phyloP scores from a whole-genome alignment of 202 grass and related monocot species.

The Zizania palustris region DNA sequence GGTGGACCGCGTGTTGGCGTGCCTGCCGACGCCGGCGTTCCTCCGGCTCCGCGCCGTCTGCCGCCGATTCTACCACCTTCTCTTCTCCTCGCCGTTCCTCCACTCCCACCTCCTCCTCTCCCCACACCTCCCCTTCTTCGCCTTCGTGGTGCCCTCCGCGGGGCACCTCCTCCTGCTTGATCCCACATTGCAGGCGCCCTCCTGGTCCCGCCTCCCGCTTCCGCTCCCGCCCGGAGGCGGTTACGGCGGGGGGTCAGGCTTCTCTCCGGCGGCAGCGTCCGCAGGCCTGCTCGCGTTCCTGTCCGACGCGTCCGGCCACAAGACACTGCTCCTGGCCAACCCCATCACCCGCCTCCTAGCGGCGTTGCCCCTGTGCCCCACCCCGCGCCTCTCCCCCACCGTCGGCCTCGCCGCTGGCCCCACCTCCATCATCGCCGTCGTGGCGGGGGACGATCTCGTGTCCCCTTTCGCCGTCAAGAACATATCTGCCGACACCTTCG shows the following conservation, averaged over 20 bases:
- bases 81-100: conserved; percentile 89
- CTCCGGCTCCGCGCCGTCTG: conserved; percentile 77
- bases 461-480: conserved; percentile 98
- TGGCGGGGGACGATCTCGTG: conserved; percentile 82
- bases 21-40: conserved; percentile 73
- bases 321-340: conserved; percentile 78
- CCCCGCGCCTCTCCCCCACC: conserved; percentile 66
- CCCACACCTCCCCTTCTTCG: conserved; percentile 57
- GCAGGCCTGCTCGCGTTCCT: conserved; percentile 75
- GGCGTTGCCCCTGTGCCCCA: conserved; percentile 62
- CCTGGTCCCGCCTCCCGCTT: conserved; percentile 56
- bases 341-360: conserved; percentile 76
- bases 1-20: conserved; percentile 78
- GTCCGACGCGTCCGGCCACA: conserved; percentile 66
- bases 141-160: conserved; percentile 44
- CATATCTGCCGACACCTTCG: conserved; percentile 81
- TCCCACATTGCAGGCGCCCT: conserved; percentile 9
- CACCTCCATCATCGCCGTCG: conserved; percentile 70
- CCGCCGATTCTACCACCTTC: conserved; percentile 77
- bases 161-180: conserved; percentile 49
- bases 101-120: conserved; percentile 77
- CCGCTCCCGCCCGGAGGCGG: conserved; percentile 41
- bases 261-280: conserved; percentile 71
- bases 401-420: conserved; percentile 72
- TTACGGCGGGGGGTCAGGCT: background rate